Evolutionary conservation across 169 alveolate species (phyloP), one percentile per base, ranked within the genome.

Genomic region (Cryptosporidium viatorum): DNA sequence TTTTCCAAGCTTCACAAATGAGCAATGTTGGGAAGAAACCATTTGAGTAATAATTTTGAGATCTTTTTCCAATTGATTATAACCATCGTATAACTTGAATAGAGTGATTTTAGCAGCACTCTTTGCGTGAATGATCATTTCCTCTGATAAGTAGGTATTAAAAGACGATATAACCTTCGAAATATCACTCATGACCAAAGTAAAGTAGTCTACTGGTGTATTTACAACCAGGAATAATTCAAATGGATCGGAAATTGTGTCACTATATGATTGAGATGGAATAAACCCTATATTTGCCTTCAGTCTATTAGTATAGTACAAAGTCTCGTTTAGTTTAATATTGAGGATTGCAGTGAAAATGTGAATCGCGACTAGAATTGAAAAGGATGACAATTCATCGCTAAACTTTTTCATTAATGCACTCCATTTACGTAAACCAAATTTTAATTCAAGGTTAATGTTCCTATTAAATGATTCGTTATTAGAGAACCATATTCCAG

Each of bases 21-120:
- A 50, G 50, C 67, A 55, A 26, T 71, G 85, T 1, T 50, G 60
- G 65, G 85, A 55, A 29, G 85, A 71, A 50, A 71, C 69, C 18
- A 71, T 12, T 35, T 71, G 85, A 16, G 69, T 48, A 7, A 71
- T 37, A 9, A 71, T 18, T 29, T 71, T 71, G 0, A 23, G 10
- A 29, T 65, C 71, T 51, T 65, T 65, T 8, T 65, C 71, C 0
- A 65, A 3, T n/a, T 65, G 71, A 26, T 14, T 65, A 39, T 35
- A 37, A 3, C 50, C 21, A 2, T 4, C 1, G 10, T 65, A 33
- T 0, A 33, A 6, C 50, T 16, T 29, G 6, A 33, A 29, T 37
- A 65, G 51, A n/a, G 71, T 26, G 0, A 0, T 5, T 35, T 33
- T 65, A 39, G 71, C 71, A 33, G 12, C 16, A 2, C 2, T 65